Base-by-base conservation (phyloP, 768 basidiomycete species). In the Mrakia hoshinonis region DNA sequence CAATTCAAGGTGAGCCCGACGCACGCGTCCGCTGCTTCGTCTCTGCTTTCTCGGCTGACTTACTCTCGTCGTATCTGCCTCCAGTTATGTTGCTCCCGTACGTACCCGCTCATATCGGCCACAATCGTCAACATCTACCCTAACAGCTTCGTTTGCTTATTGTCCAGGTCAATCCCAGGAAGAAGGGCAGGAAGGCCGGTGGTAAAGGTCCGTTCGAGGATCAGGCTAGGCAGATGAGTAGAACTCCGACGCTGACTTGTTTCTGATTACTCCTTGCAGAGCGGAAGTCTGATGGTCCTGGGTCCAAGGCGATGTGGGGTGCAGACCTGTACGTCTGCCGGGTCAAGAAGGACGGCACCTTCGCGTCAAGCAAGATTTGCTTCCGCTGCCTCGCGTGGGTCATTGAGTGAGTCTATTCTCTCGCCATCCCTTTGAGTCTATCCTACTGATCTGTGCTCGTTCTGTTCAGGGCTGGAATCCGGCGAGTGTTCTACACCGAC, bases 1-100 rank as follows among this genome's bases (percentile, higher is more conserved):
- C 54, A 55, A 55, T 55, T 55, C 54, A 55, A 55, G 54, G 54
- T 55, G 29, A 55, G 54, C 54, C 12, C 49, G 20, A 22, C 49
- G n/a, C 51, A 10, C 51, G n/a, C n/a, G 51, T 26, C 29, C 24
- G 29, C 51, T n/a, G 18, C 13, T 49, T 18, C 24, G 5, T 54
- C 13, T 13, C 51, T 4, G 13, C 54, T 29, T 55, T 15, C n/a
- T 24, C 29, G 24, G 18, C 29, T 24, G 24, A 11, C 22, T 4
- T 54, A n/a, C 5, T n/a, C n/a, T n/a, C 6, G 7, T 54, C 52
- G 13, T 4, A n/a, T 5, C 31, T 9, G 2, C 31, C 31, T 24
- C 13, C 24, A 55, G 54, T 29, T 55, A 55, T 55, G 54, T 55
- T n/a, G 54, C 54, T 55, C 54, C 54, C 18, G n/a, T 55, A 31